Conservation (phyloP, 2,329 filamentous ascomycete species). For the Pseudofabraea citricarpa region DNA sequence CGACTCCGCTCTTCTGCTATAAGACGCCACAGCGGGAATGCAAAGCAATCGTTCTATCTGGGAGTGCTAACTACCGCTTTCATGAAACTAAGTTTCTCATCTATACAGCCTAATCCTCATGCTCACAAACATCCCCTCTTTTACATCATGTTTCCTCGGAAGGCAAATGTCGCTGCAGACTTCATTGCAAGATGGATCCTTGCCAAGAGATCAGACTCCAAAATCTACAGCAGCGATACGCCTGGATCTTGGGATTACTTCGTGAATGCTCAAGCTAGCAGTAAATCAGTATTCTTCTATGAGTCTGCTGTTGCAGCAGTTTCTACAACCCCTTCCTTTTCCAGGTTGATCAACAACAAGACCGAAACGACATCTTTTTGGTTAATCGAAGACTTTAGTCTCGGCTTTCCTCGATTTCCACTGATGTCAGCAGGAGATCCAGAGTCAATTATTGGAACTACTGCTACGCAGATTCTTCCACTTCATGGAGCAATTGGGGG, state of each 20-base stretch:
- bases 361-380: slow-evolving; percentile 17
- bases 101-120: slow-evolving; percentile 13
- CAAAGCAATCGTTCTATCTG: no score
- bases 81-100: slow-evolving; percentile 13
- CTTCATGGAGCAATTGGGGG: slow-evolving; percentile 25
- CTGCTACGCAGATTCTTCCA: slow-evolving; percentile 38
- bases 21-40: no score
- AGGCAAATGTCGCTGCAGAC: slow-evolving; percentile 28
- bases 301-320: slow-evolving; percentile 16
- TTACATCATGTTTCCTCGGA: slow-evolving; percentile 45
- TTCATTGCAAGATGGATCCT: slow-evolving; percentile 43
- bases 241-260: slow-evolving; percentile 46
- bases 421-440: slow-evolving; percentile 6
- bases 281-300: slow-evolving; percentile 23
- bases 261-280: slow-evolving; percentile 13
- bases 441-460: slow-evolving; percentile 27
- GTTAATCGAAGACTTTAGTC: slow-evolving; percentile 19
- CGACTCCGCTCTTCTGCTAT: no score
- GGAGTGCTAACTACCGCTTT: no score
- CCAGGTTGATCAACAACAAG: neutral
- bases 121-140: slow-evolving; percentile 27
- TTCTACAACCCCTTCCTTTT: slow-evolving; percentile 14
- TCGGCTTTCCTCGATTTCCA: slow-evolving; percentile 25
- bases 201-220: slow-evolving; percentile 33
- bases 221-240: slow-evolving; percentile 35